These are phyloP conservation scores for Fusarium verticillioides DNA, from an alignment of 2,329 filamentous ascomycete genomes.

Conservation along the genomic window DNA sequence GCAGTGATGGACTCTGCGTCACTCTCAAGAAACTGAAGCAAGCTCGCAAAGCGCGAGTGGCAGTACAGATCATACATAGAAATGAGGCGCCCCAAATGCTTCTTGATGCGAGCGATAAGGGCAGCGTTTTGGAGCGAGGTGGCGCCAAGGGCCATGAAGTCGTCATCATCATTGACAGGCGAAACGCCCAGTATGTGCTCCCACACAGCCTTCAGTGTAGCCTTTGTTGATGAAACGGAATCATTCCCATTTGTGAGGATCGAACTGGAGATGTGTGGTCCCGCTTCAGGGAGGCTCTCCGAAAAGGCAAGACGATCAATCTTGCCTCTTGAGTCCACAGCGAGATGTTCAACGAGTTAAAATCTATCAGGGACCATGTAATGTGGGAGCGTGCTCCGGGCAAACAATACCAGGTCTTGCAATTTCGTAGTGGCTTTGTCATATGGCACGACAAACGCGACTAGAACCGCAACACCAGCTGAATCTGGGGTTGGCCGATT, in stretches of 20 bases:
- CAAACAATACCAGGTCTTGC: not conserved
- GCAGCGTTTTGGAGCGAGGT: conserved; percentile 4
- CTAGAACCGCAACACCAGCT: not conserved
- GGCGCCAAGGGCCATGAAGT: not conserved
- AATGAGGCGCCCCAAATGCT: not conserved
- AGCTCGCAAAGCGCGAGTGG: not conserved
- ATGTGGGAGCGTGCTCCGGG: not conserved
- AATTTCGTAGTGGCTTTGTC: not conserved
- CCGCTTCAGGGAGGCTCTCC: not conserved
- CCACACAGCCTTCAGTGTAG: not conserved
- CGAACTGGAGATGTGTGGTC: accelerated
- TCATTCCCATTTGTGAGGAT: not conserved
- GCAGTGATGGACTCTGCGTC: not conserved
- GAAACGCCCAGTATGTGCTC: not conserved
- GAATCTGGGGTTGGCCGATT: not conserved
- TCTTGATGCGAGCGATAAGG: conserved; percentile 1
- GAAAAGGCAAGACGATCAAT: not conserved
- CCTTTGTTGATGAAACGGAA: not conserved
- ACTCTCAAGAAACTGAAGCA: not conserved
- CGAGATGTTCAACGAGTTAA: not conserved
- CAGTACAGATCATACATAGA: conserved; percentile 10
- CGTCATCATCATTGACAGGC: not conserved
- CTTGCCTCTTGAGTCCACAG: not conserved
- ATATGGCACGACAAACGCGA: not conserved
- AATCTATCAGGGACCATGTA: conserved; percentile 2